These are phyloP conservation scores for Diplodia intermedia DNA, from an alignment of 2,329 filamentous ascomycete species.

Conservation along the genomic window DNA sequence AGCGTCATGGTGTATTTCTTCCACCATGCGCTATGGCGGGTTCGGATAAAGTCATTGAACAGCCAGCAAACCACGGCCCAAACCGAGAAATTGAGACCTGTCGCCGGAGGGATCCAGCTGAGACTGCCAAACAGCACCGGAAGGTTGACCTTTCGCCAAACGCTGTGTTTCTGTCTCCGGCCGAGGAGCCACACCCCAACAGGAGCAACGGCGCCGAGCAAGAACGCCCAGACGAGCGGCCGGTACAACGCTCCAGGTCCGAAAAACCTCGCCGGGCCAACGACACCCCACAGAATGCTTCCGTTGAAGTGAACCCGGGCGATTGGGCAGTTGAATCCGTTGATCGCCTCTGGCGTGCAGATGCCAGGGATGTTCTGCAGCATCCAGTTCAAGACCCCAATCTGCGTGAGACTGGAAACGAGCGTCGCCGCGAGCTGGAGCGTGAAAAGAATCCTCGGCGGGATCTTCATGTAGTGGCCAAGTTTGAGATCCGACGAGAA, in stretches of 20 bases:
- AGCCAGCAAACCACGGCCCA: slow-evolving; percentile 86
- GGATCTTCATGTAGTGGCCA: slow-evolving; percentile 88
- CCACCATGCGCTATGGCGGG: slow-evolving; percentile 78
- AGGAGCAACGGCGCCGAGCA: slow-evolving; percentile 76
- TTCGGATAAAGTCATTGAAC: slow-evolving; percentile 80
- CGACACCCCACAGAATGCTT: slow-evolving; percentile 87
- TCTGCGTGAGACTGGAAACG: slow-evolving; percentile 80
- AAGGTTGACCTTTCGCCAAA: slow-evolving; percentile 78
- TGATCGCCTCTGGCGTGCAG: slow-evolving; percentile 80
- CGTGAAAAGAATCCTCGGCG: slow-evolving; percentile 77
- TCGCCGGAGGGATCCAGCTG: slow-evolving; percentile 84
- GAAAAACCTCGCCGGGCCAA: slow-evolving; percentile 83
- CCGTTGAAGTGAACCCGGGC: slow-evolving; percentile 90
- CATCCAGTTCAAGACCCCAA: slow-evolving; percentile 89
- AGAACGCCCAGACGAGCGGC: slow-evolving; percentile 80
- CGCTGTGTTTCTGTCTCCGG: slow-evolving; percentile 61
- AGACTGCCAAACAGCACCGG: slow-evolving; percentile 84
- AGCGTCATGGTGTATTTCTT: slow-evolving; percentile 90
- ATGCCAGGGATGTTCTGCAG: slow-evolving; percentile 77
- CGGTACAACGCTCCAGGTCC: slow-evolving; percentile 77
- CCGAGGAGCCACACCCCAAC: slow-evolving; percentile 76
- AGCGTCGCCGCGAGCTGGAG: slow-evolving; percentile 79
- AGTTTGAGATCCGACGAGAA: slow-evolving; percentile 88
- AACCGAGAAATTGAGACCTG: slow-evolving; percentile 83
- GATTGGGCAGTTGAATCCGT: slow-evolving; percentile 86